Evolutionary conservation across 2,329 filamentous ascomycete species (phyloP), one percentile per base, ranked within the genome.

Genomic region (Colletotrichum chrysophilum): DNA sequence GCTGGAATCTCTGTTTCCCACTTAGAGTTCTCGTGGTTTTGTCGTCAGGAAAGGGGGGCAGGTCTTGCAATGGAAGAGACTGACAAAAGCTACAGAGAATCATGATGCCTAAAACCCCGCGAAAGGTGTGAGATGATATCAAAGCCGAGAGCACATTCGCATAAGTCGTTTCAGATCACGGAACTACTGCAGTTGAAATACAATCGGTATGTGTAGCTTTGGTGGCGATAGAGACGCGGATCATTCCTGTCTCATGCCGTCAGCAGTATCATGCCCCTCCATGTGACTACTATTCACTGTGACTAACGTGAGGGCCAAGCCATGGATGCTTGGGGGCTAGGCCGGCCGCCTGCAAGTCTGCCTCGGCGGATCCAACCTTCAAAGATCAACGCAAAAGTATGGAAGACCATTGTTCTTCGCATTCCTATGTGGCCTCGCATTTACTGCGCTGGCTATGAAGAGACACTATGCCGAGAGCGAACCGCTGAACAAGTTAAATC

Each of bases 41-140:
- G 8, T 72, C 68, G 21, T 55, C 43, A 7, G 69, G 69, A 13
- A 72, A 75, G 10, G 69, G 62, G 16, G 62, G 69, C n/a, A 75
- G 73, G n/a, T 72, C 55, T 21, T 52, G 26, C 26, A 67, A 43
- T 12, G 30, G 38, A 24, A 75, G 48, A 6, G 62, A 75, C 12
- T 24, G 21, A 13, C 69, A 64, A 1, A 72, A 62, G 7, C 64
- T 26, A 21, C 69, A 72, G 14, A 75, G 62, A 7, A 14, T 13
- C 69, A 72, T 75, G 26, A 5, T 30, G n/a, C 12, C 5, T 9
- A 32, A 4, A 58, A 30, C 21, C 16, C 26, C 2, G 6, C 43
- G 1, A 52, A 52, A 1, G n/a, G 12, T 13, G 43, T 28, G n/a
- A 18, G 4, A 21, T 58, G 26, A 3, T 18, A 6, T 28, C 14